A percentile compares a stretch with the other conserved stretches of the same genome.
Evolutionary conservation across 2,329 filamentous ascomycete species (phyloP).

Genomic region (Fusarium pseudoanthophilum): DNA sequence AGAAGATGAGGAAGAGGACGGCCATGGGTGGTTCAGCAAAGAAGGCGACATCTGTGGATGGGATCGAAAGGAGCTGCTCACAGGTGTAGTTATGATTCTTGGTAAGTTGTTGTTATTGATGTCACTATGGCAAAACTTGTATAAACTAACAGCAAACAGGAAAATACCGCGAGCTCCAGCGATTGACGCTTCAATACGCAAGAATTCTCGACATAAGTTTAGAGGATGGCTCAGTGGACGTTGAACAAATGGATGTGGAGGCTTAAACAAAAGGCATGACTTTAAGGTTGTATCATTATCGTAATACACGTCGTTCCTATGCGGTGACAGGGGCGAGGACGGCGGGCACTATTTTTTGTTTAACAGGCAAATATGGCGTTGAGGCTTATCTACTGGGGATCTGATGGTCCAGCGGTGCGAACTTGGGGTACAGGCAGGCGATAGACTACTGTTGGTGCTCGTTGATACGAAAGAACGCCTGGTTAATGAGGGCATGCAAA

Average conservation of each 20-base stretch:
- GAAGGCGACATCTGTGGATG: slow-evolving; percentile 86
- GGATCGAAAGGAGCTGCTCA: slow-evolving; percentile 87
- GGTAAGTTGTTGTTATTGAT: slow-evolving; percentile 66
- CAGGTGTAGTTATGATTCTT: slow-evolving; percentile 90
- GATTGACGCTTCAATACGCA: slow-evolving; percentile 94
- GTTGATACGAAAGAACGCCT: slow-evolving; percentile 28
- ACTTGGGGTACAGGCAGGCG: slow-evolving; percentile 10
- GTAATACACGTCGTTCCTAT: background rate
- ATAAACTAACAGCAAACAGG: slow-evolving; percentile 64
- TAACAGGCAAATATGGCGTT: slow-evolving; percentile 31
- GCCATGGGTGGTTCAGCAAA: slow-evolving; percentile 71
- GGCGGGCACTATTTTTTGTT: slow-evolving; percentile 21
- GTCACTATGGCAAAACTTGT: background rate
- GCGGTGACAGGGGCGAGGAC: background rate
- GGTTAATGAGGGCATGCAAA: slow-evolving; percentile 29
- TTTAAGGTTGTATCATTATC: slow-evolving; percentile 38
- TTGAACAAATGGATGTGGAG: slow-evolving; percentile 58
- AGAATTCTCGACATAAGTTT: slow-evolving; percentile 75
- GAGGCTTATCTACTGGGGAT: slow-evolving; percentile 23
- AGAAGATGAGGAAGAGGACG: slow-evolving; percentile 50
- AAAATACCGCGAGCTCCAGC: slow-evolving; percentile 94
- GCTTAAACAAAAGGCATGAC: slow-evolving; percentile 33
- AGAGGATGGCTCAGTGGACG: slow-evolving; percentile 57
- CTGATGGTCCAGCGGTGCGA: slow-evolving; percentile 14
- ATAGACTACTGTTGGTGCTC: slow-evolving; percentile 33